These are phyloP conservation scores for Lactifluus pinguis DNA, from an alignment of 768 basidiomycete genomes.

Conservation along the genomic window DNA sequence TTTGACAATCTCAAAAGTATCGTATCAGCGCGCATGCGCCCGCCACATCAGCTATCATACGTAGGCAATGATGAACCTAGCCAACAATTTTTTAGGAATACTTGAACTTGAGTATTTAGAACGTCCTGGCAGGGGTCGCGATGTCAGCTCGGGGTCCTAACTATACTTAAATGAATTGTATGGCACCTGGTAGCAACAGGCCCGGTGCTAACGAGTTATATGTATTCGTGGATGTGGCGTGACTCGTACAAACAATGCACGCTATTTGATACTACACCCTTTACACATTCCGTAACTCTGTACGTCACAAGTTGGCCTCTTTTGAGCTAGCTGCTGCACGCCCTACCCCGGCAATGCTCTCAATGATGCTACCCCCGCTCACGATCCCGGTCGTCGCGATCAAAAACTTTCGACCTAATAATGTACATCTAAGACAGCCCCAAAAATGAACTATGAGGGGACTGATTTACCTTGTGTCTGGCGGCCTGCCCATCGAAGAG, in stretches of 20 bases:
- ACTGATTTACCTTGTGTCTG: slow-evolving; percentile 62
- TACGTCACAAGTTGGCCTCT: slow-evolving; percentile 35
- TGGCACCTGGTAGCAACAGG: background rate
- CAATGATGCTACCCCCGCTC: slow-evolving; percentile 65
- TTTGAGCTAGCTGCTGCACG: slow-evolving; percentile 30
- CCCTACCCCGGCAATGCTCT: slow-evolving; percentile 48
- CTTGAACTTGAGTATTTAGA: background rate
- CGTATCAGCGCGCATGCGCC: background rate
- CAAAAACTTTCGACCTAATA: slow-evolving; percentile 72
- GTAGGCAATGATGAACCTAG: background rate
- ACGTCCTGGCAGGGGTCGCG: background rate
- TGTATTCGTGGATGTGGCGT: background rate
- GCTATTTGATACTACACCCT: background rate
- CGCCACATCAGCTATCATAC: background rate
- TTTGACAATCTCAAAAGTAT: background rate
- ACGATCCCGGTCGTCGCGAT: slow-evolving; percentile 90
- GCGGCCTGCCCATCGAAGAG: slow-evolving; percentile 82
- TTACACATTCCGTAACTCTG: background rate
- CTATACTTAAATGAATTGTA: background rate
- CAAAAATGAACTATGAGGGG: background rate
- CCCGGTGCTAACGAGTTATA: background rate
- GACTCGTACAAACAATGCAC: background rate
- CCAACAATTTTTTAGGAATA: background rate
- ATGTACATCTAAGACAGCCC: background rate
- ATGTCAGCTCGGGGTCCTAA: background rate